phyloP scores from a whole-genome alignment of 208 protist species.

The Acanthamoeba castellanii region DNA sequence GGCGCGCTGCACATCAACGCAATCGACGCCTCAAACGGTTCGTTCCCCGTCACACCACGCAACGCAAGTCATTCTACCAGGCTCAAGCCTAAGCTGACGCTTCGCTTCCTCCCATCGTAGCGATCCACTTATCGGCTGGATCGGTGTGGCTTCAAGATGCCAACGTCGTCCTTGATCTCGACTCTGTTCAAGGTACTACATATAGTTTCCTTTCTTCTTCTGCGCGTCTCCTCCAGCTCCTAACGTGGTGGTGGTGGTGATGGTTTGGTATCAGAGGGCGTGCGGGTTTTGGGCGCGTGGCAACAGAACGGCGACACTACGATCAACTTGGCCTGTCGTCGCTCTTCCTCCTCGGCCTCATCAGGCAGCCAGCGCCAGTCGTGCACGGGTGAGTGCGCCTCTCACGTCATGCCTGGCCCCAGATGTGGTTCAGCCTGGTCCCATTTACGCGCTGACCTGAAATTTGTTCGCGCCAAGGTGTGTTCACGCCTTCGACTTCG shows the following conservation, averaged over 20 bases:
- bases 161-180: neutral
- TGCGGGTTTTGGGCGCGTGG: neutral
- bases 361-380: neutral
- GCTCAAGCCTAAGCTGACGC: neutral
- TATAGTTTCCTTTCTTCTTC: neutral
- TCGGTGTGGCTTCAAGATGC: neutral
- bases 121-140: neutral
- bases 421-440: too few species aligned
- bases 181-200: neutral
- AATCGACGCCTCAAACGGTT: neutral
- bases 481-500: neutral
- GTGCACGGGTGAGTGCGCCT: neutral
- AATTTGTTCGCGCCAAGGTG: neutral
- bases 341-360: neutral
- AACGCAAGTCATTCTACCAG: neutral
- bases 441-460: too few species aligned
- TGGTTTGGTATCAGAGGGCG: neutral
- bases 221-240: neutral
- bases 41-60: neutral
- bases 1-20: neutral
- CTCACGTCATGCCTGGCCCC: neutral
- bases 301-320: neutral
- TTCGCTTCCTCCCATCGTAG: neutral
- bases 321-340: neutral
- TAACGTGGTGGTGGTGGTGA: neutral